Conservation (phyloP, 768 basidiomycete species). For the Kwoniella botswanensis region DNA sequence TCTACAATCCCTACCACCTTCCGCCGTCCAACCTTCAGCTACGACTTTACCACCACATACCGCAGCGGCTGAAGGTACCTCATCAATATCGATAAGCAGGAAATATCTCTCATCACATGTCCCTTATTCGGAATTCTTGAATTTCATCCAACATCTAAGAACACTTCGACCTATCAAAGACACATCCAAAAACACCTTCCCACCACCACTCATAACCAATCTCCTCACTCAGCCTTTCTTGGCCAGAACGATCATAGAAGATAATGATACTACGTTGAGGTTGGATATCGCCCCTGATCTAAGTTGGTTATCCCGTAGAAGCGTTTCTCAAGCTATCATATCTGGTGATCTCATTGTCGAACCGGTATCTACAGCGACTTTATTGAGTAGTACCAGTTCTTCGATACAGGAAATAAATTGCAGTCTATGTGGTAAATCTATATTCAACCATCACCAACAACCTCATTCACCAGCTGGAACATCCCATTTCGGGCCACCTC, state of each 20-base stretch:
- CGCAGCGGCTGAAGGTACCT: not conserved
- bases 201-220: conserved; percentile 69
- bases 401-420: conserved; percentile 67
- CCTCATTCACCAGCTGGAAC: conserved; percentile 30
- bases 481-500: conserved; percentile 55
- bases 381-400: conserved; percentile 66
- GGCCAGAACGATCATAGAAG: conserved; percentile 74
- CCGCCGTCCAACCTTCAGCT: conserved; percentile 13
- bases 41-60: not conserved
- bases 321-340: conserved; percentile 82
- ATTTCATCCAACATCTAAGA: conserved; percentile 78
- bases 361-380: conserved; percentile 70
- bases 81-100: not conserved
- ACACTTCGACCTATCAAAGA: conserved; percentile 68
- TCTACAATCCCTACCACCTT: conserved; percentile 70
- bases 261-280: conserved; percentile 90
- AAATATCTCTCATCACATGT: conserved; percentile 65
- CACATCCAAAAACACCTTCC: conserved; percentile 54
- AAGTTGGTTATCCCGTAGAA: conserved; percentile 89
- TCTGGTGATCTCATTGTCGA: conserved; percentile 86
- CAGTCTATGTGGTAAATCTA: conserved; percentile 73
- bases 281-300: conserved; percentile 92
- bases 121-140: conserved; percentile 79
- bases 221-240: conserved; percentile 80
- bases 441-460: conserved; percentile 53